Percentiles rank a stretch among this genome's conserved stretches.
Conservation (phyloP, 305 asterid genomes). For the Nicotiana rustica region DNA sequence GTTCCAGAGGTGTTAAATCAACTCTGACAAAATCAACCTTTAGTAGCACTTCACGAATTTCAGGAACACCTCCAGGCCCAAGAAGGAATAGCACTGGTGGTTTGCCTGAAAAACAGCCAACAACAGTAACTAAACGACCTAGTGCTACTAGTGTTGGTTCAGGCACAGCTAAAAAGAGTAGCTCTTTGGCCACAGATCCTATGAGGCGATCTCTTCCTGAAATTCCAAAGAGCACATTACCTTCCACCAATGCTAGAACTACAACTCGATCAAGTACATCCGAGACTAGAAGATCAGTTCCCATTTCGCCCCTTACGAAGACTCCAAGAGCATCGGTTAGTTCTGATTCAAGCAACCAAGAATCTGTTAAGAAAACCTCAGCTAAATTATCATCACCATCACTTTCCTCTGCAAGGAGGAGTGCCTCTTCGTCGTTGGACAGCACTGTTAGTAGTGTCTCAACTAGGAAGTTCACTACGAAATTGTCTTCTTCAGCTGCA, state of each 20-base stretch:
- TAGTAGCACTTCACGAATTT: slow-evolving; percentile 69
- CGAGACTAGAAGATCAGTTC: slow-evolving; percentile 64
- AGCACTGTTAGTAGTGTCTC: slow-evolving; percentile 73
- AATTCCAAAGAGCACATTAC: slow-evolving; percentile 59
- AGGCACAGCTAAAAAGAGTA: slow-evolving; percentile 52
- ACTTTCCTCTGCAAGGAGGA: slow-evolving; percentile 58
- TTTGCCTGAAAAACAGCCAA: slow-evolving; percentile 75
- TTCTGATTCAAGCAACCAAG: slow-evolving; percentile 66
- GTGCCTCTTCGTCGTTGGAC: slow-evolving; percentile 74
- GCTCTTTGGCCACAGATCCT: slow-evolving; percentile 64
- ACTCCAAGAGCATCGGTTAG: slow-evolving; percentile 73
- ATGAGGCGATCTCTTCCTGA: slow-evolving; percentile 86
- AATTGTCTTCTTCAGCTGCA: slow-evolving; percentile 57
- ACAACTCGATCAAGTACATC: slow-evolving; percentile 55
- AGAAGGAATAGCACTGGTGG: slow-evolving; percentile 92
- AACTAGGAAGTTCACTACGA: slow-evolving; percentile 60
- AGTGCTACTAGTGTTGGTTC: slow-evolving; percentile 47
- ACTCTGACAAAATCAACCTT: slow-evolving; percentile 67
- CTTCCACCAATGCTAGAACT: slow-evolving; percentile 61
- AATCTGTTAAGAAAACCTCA: slow-evolving; percentile 55
- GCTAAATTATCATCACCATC: slow-evolving; percentile 62
- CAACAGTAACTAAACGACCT: slow-evolving; percentile 54
- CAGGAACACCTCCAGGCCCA: slow-evolving; percentile 58
- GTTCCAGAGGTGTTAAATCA: slow-evolving; percentile 53
- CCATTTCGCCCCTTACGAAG: slow-evolving; percentile 66